phyloP scores from a whole-genome alignment of 345 rosid genomes.

The Eucalyptus polybractea region DNA sequence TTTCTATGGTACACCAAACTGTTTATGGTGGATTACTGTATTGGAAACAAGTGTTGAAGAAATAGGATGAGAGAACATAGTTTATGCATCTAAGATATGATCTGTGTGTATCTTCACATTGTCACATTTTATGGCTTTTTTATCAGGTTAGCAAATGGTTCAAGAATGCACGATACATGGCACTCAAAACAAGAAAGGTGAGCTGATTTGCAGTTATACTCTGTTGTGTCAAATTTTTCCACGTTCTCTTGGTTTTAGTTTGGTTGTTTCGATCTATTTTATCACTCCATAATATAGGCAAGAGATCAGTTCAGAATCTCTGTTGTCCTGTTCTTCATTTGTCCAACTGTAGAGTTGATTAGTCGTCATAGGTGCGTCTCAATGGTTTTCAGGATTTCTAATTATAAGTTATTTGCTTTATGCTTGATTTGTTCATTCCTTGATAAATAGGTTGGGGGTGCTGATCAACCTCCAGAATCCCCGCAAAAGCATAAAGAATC shows the following conservation, averaged over 20 bases:
- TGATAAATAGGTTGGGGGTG: slow-evolving; percentile 23
- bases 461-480: slow-evolving; percentile 10
- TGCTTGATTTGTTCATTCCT: neutral
- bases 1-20: neutral
- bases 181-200: slow-evolving; percentile 82
- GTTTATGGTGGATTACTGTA: neutral
- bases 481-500: slow-evolving; percentile 14
- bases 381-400: neutral
- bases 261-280: neutral
- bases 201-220: neutral
- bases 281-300: neutral
- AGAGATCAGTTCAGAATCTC: neutral
- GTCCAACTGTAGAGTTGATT: neutral
- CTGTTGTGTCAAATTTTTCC: neutral
- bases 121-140: neutral
- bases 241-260: neutral
- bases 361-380: neutral
- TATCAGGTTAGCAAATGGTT: slow-evolving; percentile 97
- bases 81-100: neutral
- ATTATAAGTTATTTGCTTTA: neutral
- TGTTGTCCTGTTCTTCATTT: neutral
- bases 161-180: slow-evolving; percentile 82
- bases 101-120: neutral
- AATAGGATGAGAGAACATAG: neutral
- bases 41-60: neutral